Base-by-base conservation (phyloP, 768 basidiomycete species). In the Amanita inopinata region DNA sequence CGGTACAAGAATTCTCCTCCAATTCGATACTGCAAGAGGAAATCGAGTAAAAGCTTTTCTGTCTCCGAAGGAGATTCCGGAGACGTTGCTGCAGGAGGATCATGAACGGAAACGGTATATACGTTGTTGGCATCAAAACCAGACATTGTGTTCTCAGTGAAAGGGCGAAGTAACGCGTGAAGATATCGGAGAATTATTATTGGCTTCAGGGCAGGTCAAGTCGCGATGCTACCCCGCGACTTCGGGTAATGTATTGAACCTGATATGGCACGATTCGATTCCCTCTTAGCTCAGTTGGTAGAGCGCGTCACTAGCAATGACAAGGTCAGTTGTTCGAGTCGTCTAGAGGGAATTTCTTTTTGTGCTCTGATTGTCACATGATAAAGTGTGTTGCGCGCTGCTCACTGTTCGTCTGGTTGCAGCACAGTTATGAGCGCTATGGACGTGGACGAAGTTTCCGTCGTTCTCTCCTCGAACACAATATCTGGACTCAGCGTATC, bases 1-100 rank as follows among this genome's bases (percentile, higher is more conserved):
- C 93, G 74, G 63, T 98, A 98, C 40, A 88, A 77, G 66, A 92
- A 98, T 54, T 89, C 85, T 49, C 84, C 85, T 8, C 86, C 88
- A 35, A 93, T 76, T 48, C 93, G 78, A 63, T 87, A 97, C 40
- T 82, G 78, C 41, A 88, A 70, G 33, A 97, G 69, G 62, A 98
- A 97, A 24, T 96, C 86, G 39, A 81, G 71, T 17, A 94, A 69
- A 19, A 82, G 66, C 55, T 78, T 80, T 56, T 91, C 89, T 0
- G 78, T 78, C 55, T 89, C 83, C 3, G 90, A 82, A 4, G 85
- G 83, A 0, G 78, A 72, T 14, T 91, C 87, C 17, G 80, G 73
- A 11, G 73, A 64, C 8, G 69, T 63, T 12, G 74, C 67, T 5
- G 73, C 53, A 0, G 80, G 66, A 5, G 67, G 61, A 50, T 83